Conservation (phyloP, 257 asterid species). For the Linaria vulgaris region DNA sequence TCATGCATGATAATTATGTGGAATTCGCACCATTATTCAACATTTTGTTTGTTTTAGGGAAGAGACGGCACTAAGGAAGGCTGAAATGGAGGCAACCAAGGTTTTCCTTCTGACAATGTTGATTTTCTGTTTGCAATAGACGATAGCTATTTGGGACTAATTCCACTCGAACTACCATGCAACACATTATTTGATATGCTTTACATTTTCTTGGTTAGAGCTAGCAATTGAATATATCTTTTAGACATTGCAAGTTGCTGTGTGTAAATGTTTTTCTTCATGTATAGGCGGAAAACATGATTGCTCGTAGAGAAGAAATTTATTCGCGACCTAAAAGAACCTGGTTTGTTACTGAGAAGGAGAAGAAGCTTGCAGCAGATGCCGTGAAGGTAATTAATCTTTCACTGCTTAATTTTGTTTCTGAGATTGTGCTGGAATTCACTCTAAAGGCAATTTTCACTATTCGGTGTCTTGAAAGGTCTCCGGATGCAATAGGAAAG, state of each 20-base stretch:
- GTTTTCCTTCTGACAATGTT: constrained; percentile 28
- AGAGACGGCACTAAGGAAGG: constrained; percentile 89
- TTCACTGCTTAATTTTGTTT: not conserved
- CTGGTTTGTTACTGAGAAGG: constrained; percentile 86
- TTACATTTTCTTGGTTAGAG: too few species aligned
- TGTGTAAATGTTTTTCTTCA: constrained; percentile 13
- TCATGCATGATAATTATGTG: not conserved
- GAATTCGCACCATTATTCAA: constrained; percentile 6
- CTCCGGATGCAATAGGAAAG: not conserved
- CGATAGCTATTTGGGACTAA: too few species aligned
- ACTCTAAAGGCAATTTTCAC: too few species aligned
- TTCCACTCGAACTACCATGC: too few species aligned
- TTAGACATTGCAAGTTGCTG: not conserved
- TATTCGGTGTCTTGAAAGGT: too few species aligned
- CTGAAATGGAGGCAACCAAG: constrained; percentile 95
- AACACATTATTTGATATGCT: too few species aligned
- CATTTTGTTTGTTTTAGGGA: constrained; percentile 55
- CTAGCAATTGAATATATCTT: not conserved
- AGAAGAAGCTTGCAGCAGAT: constrained; percentile 64
- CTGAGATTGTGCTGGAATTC: not conserved
- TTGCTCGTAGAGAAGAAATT: constrained; percentile 75
- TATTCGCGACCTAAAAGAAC: constrained; percentile 90
- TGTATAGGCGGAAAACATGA: constrained; percentile 94
- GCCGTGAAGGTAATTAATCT: constrained; percentile 57
- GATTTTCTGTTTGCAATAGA: too few species aligned